Evolutionary conservation across 2,329 filamentous ascomycete genomes (phyloP).

Genomic region (Cladosporium colombiae): DNA sequence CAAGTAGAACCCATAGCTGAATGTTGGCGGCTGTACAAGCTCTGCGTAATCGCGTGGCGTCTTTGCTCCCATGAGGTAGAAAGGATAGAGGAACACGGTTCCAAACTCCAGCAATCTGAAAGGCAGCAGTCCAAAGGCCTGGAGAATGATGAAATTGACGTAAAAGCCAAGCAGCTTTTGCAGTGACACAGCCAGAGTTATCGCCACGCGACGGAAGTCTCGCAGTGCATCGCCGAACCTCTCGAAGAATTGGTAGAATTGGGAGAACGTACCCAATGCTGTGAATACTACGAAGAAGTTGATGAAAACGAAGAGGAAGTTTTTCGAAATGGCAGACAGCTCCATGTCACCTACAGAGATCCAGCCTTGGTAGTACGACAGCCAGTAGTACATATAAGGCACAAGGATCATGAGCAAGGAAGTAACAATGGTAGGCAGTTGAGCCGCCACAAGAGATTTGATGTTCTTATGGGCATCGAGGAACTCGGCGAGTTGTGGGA

Average conservation of each 20-base stretch:
- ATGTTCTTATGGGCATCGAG: conserved; percentile 70
- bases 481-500: conserved; percentile 67
- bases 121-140: conserved; percentile 89
- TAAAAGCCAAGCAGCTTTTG: conserved; percentile 80
- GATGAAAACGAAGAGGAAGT: conserved; percentile 98
- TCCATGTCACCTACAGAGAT: conserved; percentile 94
- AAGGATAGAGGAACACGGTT: conserved; percentile 77
- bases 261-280: conserved; percentile 71
- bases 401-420: conserved; percentile 87
- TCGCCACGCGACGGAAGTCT: conserved; percentile 77
- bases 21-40: conserved; percentile 76
- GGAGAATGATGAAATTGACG: conserved; percentile 88
- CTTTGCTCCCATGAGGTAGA: conserved; percentile 74
- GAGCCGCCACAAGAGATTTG: conserved; percentile 79
- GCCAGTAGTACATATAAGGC: conserved; percentile 90
- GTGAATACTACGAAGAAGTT: conserved; percentile 97
- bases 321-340: conserved; percentile 93
- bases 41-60: conserved; percentile 89
- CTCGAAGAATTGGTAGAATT: conserved; percentile 65
- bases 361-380: conserved; percentile 90
- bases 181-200: conserved; percentile 73
- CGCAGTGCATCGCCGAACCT: conserved; percentile 70
- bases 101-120: conserved; percentile 90
- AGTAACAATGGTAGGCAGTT: conserved; percentile 79
- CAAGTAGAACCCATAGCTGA: conserved; percentile 95